Base-by-base conservation (phyloP, 2,329 filamentous ascomycete species). In the Fusarium illudens region DNA sequence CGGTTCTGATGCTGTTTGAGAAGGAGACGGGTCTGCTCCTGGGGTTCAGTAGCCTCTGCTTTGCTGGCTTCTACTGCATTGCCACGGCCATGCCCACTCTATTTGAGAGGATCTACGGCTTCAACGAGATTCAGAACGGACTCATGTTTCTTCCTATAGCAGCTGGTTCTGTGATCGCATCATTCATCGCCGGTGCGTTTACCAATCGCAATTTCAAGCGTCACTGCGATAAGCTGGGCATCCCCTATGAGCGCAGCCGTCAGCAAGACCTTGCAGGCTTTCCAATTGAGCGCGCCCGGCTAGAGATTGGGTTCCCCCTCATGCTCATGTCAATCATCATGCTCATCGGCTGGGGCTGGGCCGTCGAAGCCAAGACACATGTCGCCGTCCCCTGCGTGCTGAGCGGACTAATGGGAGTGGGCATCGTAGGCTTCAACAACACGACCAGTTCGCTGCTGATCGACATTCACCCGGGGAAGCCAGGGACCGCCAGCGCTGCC, bases 121-220 rank as follows among this genome's bases (percentile, higher is more conserved):
- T 87, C 25, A 82, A 85, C 60, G 86, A 90, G 19, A 77, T 84
- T 4, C 78, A 84, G 12, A 80, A 88, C 4, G 87, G 87, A 2
- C 75, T 87, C 6, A 84, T 83, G 79, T 86, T 84, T 68, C 75
- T 87, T 2, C 86, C 86, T 2, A 71, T 85, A 29, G 85, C 84
- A 0, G 77, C 73, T 5, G 85, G 84, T 1, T 84, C 83, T n/a
- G 78, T 84, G 12, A 71, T 81, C 2, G 80, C 84, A 0, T 83
- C 83, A 1, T 67, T 80, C 9, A 71, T 81, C 3, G 79, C 80
- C 3, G 89, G 90, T 1, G 82, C 83, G 3, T 68, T 88, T 2
- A 83, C 92, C 33, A 91, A 93, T 75, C 84, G 84, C 78, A 92
- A 92, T 75, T 94, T 89, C 75, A 82, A 84, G 2, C 86, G 89